Percentiles rank a stretch among this genome's conserved stretches.
Conservation (phyloP, 2,329 filamentous ascomycete species). For the Aspergillus viridinutans region DNA sequence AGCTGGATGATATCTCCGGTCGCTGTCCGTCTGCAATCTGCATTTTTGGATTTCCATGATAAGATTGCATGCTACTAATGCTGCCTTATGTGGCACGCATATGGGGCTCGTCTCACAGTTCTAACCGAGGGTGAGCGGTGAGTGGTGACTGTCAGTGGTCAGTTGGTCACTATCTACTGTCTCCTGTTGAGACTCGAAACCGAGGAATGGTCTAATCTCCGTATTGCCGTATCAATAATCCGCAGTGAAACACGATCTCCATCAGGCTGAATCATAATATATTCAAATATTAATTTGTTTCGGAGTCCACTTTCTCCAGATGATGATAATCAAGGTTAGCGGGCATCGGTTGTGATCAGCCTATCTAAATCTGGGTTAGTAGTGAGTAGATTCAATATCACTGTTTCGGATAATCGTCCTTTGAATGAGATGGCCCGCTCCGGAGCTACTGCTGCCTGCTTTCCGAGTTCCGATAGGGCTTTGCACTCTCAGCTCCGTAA, state of each 20-base stretch:
- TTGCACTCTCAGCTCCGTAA: neutral
- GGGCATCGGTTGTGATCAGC: neutral
- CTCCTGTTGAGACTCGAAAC: neutral
- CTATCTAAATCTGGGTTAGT: neutral
- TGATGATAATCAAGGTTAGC: neutral
- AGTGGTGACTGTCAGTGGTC: neutral
- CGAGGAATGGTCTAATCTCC: neutral
- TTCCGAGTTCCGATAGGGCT: neutral
- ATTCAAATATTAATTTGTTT: neutral
- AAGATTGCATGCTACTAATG: neutral
- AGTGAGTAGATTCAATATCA: slow-evolving; percentile 1
- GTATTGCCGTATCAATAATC: neutral
- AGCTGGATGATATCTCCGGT: neutral
- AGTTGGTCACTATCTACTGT: neutral
- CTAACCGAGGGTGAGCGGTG: neutral
- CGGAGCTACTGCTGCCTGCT: neutral
- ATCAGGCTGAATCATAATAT: neutral
- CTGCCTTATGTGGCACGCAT: neutral
- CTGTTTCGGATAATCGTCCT: neutral
- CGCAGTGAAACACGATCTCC: neutral
- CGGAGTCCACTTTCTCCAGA: neutral
- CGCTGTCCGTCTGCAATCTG: neutral
- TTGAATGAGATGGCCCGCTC: neutral
- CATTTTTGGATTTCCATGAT: neutral
- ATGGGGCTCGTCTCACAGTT: neutral